phyloP scores from a whole-genome alignment of 257 asterid genomes.

The Scutellaria galericulata region DNA sequence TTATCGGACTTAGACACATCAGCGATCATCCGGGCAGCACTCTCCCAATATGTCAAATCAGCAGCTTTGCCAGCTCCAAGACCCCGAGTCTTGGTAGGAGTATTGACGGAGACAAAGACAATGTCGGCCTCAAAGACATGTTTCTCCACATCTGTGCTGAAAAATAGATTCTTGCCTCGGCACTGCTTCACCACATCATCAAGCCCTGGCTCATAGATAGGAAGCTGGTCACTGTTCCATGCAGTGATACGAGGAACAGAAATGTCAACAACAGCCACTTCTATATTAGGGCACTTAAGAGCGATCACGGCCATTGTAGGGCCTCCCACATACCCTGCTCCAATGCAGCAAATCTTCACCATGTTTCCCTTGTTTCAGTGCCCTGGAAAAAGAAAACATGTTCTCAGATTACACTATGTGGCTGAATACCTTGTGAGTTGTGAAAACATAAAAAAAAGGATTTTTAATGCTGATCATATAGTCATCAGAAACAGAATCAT shows the following conservation, averaged over 20 bases:
- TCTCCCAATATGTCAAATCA: slow-evolving; percentile 94
- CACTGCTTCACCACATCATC: slow-evolving; percentile 95
- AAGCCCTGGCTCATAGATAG: slow-evolving; percentile 98
- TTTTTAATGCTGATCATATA: not conserved
- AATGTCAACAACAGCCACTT: slow-evolving; percentile 91
- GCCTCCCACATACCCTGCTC: slow-evolving; percentile 97
- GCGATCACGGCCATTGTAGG: slow-evolving; percentile 99
- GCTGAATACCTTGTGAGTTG: slow-evolving; percentile 2
- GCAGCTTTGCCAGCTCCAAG: slow-evolving; percentile 99
- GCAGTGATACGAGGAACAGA: slow-evolving; percentile 84
- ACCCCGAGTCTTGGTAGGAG: slow-evolving; percentile 94
- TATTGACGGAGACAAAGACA: slow-evolving; percentile 90
- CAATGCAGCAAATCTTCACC: slow-evolving; percentile 99
- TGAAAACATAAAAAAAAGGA: not conserved
- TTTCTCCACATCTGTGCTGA: slow-evolving; percentile 95
- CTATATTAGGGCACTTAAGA: slow-evolving; percentile 79
- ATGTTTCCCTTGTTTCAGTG: slow-evolving; percentile 45
- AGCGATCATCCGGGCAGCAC: slow-evolving; percentile 99
- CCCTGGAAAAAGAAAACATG: slow-evolving; percentile 38
- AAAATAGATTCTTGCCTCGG: slow-evolving; percentile 92
- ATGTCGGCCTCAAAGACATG: slow-evolving; percentile 94
- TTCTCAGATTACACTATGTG: not conserved
- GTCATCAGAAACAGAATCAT: slow-evolving; percentile 1
- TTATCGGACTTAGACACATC: slow-evolving; percentile 92
- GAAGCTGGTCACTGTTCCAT: slow-evolving; percentile 93